Base-by-base conservation (phyloP, 352 stramenopile species). In the Phytophthora uliginosa region DNA sequence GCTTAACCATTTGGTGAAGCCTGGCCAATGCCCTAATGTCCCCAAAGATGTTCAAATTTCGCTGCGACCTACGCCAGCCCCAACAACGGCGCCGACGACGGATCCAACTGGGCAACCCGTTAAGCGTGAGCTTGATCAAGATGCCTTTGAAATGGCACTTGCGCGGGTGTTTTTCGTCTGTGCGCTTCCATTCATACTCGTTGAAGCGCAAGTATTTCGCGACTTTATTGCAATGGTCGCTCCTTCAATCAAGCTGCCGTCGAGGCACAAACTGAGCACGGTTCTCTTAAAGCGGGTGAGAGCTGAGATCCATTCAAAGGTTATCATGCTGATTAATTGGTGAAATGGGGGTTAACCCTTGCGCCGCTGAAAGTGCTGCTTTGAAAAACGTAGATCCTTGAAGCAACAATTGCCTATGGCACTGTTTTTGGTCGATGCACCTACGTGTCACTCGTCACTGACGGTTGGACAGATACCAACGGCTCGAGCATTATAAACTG, bases 131-230 rank as follows among this genome's bases (percentile, higher is more conserved):
- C 34, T 42, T 10, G 34, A 42, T 10, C 51, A 57, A 40, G 54
- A 50, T 20, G 3, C 54, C 13, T 50, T 34, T 50, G 54, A 60
- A 50, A 47, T 60, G 54, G 54, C 54, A 31, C 34, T 60, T 18
- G 34, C 33, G 4, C 33, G 8, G 20, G 54, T 42, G 34, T 8
- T 60, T 50, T 60, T 31, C 6, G 54, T 33, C 1, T 42, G 34
- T 2, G 7, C 7, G 12, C 34, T 42, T 10, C 34, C 34, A 15
- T 42, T 12, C 12, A 42, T 42, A 4, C 33, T 60, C 0, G 7
- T 60, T 18, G 54, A 60, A 28, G 54, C 54, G 18, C 31, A 60
- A 48, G 54, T 60, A 4, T 60, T 60, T 48, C n/a, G 33, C 3
- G 54, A 60, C 9, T 47, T 60, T 15, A 59, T 60, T 13, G 33